phyloP scores from a whole-genome alignment of 1,284 basidiomycete genomes.

The Pholiota adiposa region DNA sequence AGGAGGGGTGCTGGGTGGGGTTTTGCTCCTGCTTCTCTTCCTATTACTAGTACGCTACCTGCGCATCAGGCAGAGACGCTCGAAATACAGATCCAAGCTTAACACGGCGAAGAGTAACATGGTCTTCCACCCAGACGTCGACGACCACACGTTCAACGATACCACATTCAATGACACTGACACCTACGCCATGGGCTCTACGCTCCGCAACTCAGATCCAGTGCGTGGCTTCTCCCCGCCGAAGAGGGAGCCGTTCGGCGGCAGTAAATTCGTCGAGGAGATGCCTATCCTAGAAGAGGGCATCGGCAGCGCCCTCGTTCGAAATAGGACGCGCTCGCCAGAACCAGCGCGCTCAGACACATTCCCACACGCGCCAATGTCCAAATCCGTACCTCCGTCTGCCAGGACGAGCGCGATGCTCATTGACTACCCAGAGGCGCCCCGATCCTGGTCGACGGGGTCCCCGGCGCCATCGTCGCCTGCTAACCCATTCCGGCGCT shows the following conservation, averaged over 20 bases:
- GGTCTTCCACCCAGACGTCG: background rate
- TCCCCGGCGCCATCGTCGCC: background rate
- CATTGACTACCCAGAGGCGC: background rate
- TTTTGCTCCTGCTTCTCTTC: background rate
- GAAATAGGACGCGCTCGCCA: background rate
- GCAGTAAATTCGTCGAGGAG: background rate
- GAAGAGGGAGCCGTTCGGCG: background rate
- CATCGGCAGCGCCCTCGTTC: background rate
- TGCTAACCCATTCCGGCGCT: conserved; percentile 7
- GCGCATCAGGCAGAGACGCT: background rate
- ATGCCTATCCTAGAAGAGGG: background rate
- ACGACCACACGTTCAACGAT: background rate
- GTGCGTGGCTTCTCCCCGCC: background rate
- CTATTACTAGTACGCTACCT: background rate
- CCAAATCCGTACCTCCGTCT: background rate
- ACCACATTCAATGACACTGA: background rate
- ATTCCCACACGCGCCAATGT: background rate
- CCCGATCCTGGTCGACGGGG: background rate
- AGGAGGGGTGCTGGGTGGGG: background rate
- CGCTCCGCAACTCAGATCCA: background rate
- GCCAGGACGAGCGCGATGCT: background rate
- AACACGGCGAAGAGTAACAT: background rate
- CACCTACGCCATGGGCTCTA: background rate
- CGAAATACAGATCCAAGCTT: background rate
- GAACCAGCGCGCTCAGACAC: background rate